These are phyloP conservation scores for Fusarium nygamai DNA, from an alignment of 2,329 filamentous ascomycete species.

Conservation along the genomic window DNA sequence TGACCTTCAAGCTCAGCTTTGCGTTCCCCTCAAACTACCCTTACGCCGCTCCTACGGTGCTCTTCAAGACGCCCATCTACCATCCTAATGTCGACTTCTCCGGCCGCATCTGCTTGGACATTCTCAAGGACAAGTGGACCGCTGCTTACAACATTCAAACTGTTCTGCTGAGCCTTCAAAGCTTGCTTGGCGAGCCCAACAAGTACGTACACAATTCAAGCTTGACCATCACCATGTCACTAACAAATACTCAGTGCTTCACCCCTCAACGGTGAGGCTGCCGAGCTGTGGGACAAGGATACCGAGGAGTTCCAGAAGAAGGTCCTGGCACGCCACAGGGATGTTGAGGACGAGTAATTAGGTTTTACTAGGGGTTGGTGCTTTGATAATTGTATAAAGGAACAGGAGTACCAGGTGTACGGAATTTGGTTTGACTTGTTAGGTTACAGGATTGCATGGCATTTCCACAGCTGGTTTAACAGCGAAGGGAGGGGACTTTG, in stretches of 20 bases:
- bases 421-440: conserved; percentile 45
- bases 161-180: conserved; percentile 92
- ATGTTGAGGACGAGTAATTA: conserved; percentile 70
- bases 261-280: conserved; percentile 94
- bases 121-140: conserved; percentile 99
- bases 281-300: conserved; percentile 94
- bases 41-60: conserved; percentile 87
- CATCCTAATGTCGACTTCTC: conserved; percentile 99
- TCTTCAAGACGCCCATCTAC: conserved; percentile 99
- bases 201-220: conserved; percentile 73
- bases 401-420: conserved; percentile 55
- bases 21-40: conserved; percentile 93
- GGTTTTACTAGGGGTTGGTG: conserved; percentile 12
- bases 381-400: conserved; percentile 47
- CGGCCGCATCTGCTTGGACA: conserved; percentile 95
- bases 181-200: conserved; percentile 94
- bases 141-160: conserved; percentile 97
- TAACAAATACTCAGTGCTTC: conserved; percentile 68
- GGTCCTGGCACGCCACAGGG: conserved; percentile 69
- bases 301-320: conserved; percentile 86
- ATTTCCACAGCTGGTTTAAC: conserved; percentile 36
- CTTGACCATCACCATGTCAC: neutral
- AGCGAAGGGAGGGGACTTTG: conserved; percentile 30
- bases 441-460: conserved; percentile 49
- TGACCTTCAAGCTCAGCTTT: conserved; percentile 93